phyloP scores from a whole-genome alignment of 1,284 basidiomycete genomes.

The Trametes pubescens region DNA sequence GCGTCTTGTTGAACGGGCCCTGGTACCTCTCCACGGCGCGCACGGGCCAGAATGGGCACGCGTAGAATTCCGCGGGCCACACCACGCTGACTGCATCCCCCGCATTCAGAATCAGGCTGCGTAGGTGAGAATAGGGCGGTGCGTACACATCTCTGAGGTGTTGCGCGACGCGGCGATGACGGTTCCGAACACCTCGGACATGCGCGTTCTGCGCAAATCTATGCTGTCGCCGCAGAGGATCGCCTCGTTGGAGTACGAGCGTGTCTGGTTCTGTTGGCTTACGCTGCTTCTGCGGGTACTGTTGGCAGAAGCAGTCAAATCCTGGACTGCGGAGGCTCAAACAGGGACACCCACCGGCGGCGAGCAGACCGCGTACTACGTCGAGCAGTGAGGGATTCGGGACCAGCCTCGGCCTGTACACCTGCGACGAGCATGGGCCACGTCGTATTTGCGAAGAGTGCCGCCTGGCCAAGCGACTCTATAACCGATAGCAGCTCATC shows the following conservation, averaged over 20 bases:
- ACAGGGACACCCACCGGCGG: neutral
- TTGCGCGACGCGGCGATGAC: conserved; percentile 26
- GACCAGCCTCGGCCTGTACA: neutral
- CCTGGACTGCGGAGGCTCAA: neutral
- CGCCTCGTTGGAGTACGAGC: conserved; percentile 13
- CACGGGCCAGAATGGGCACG: conserved; percentile 29
- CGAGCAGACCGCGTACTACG: neutral
- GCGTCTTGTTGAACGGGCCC: conserved; percentile 37
- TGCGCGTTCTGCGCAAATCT: conserved; percentile 21
- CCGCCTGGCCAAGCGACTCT: neutral
- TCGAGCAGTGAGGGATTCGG: neutral
- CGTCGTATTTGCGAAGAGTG: conserved; percentile 10
- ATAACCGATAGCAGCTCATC: neutral
- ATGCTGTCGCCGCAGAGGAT: conserved; percentile 33
- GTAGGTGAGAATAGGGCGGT: neutral
- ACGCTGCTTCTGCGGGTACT: neutral
- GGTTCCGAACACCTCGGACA: conserved; percentile 30
- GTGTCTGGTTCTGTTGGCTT: conserved; percentile 6
- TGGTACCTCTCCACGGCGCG: conserved; percentile 37
- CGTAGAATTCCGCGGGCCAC: conserved; percentile 17
- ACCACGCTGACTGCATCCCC: neutral
- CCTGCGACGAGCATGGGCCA: conserved; percentile 11
- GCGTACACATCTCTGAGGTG: conserved; percentile 33
- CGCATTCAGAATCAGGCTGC: too few species aligned
- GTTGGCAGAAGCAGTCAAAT: neutral